Evolutionary conservation across 2,329 filamentous ascomycete genomes (phyloP), one percentile per base, ranked within the genome.

Genomic region (Lasiodiplodia hormozganensis): DNA sequence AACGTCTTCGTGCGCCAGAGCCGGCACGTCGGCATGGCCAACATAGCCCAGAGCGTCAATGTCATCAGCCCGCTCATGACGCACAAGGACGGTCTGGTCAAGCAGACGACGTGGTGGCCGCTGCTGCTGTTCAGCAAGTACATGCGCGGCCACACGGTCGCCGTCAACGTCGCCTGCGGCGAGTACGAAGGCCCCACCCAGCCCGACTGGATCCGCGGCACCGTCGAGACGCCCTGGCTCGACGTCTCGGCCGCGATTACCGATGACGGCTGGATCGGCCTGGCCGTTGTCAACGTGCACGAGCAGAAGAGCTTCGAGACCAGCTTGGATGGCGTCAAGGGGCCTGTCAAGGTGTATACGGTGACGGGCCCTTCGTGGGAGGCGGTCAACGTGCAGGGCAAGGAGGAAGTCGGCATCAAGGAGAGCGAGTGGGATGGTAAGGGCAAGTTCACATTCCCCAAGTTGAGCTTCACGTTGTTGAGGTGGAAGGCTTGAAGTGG

Each of bases 41-140:
- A 91, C 75, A 90, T 94, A 68, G 92, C 91, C 1, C 91, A 94
- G 79, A 88, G 85, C 62, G 90, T 94, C 71, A 94, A 94, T 76
- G 91, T 94, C 69, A 93, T 94, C 73, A 88, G 87, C 1, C 92
- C 91, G 1, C 83, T 94, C 12, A 92, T 93, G 89, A 94, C 92
- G 0, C 89, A 83, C 2, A 82, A 84, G 65, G 79, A 84, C 0
- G 90, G 90, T 0, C 79, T 93, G 57, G 77, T 89, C 60, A 90
- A 89, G 81, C 91, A 94, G 81, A 88, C 90, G 0, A 92, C 88
- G 3, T 94, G 90, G 89, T 93, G 89, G 88, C 89, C 91, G 6
- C 82, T 93, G 58, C 83, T 89, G 68, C 83, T 94, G 34, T 93
- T 91, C 79, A 86, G 85, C 73, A 85, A 84, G 74, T 90, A 88